Conservation (phyloP, 129 eudicot species). For the Escallonia herrerae region DNA sequence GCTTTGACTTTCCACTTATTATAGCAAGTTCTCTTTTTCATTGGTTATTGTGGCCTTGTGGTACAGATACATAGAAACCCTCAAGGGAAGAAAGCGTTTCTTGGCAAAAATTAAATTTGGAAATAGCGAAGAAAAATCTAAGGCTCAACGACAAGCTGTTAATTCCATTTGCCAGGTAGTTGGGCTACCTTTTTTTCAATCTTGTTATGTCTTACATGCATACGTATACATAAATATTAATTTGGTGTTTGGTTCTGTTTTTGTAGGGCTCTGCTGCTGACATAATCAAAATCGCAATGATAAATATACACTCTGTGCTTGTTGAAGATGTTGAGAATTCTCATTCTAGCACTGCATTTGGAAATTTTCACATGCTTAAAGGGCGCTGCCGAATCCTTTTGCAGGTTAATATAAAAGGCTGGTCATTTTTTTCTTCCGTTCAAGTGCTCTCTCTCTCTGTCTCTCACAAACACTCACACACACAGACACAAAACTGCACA, state of each 20-base stretch:
- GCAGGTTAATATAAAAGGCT: slow-evolving; percentile 49
- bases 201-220: background rate
- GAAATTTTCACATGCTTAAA: slow-evolving; percentile 58
- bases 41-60: slow-evolving; percentile 12
- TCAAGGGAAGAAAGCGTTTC: slow-evolving; percentile 87
- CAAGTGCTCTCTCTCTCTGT: background rate
- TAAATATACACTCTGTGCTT: slow-evolving; percentile 58
- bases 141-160: slow-evolving; percentile 98
- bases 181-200: background rate
- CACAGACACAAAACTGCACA: background rate
- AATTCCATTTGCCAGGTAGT: slow-evolving; percentile 94
- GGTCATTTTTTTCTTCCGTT: background rate
- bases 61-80: slow-evolving; percentile 75
- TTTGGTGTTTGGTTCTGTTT: slow-evolving; percentile 6
- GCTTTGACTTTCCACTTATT: too few species aligned
- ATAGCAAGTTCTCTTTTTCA: background rate
- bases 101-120: slow-evolving; percentile 80
- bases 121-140: slow-evolving; percentile 77
- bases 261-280: slow-evolving; percentile 96
- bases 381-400: slow-evolving; percentile 87
- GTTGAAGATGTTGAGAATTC: slow-evolving; percentile 40
- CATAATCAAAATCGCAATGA: slow-evolving; percentile 87
- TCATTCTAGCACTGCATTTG: slow-evolving; percentile 25
- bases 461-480: background rate
- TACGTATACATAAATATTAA: background rate